Base-by-base conservation (phyloP, 2,329 filamentous ascomycete species). In the Phyllosticta citrichinensis region DNA sequence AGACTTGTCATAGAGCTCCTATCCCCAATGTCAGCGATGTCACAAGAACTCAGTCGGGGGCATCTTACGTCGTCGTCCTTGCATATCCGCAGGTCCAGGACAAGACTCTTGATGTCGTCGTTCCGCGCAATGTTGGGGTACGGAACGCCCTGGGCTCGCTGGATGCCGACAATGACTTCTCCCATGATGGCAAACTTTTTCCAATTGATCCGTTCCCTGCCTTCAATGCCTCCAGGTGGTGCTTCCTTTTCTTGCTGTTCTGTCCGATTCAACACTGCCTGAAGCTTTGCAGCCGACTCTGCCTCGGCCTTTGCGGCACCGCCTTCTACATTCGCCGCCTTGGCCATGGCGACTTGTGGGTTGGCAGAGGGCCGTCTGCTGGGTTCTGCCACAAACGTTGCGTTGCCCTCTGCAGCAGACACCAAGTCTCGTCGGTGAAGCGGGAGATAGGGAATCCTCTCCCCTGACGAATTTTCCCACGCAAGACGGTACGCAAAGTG, bases 131-230 rank as follows among this genome's bases (percentile, higher is more conserved):
- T 77, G 64, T 86, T 87, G 25, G 85, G 83, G 66, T 97, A 97
- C 5, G 91, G 86, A 56, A 85, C 85, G 59, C 89, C 88, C 74
- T 97, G 92, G 68, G 93, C 96, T 75, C 87, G 88, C 82, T 97
- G 95, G 60, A 99, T 86, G 2, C 90, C 88, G 63, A 97, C 80
- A 58, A 97, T 82, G 5, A 97, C 89, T 67, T 97, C 93, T 6
- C 92, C 92, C 75, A 97, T 86, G 33, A 99, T 87, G 74, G 97
- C 93, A 68, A 97, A 99, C 72, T 99, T 99, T 75, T 88, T 91
- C 94, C 94, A 99, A 72, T 97, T 97, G 71, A 99, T 89, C 57
- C 89, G 81, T 64, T 90, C 73, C 84, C 65, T 73, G 22, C 72
- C 72, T 17, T 63, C 65, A 0, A 75, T 69, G 17, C 72, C 73